Conservation (phyloP, 2,329 filamentous ascomycete species). For the Sporothrix schenckii region DNA sequence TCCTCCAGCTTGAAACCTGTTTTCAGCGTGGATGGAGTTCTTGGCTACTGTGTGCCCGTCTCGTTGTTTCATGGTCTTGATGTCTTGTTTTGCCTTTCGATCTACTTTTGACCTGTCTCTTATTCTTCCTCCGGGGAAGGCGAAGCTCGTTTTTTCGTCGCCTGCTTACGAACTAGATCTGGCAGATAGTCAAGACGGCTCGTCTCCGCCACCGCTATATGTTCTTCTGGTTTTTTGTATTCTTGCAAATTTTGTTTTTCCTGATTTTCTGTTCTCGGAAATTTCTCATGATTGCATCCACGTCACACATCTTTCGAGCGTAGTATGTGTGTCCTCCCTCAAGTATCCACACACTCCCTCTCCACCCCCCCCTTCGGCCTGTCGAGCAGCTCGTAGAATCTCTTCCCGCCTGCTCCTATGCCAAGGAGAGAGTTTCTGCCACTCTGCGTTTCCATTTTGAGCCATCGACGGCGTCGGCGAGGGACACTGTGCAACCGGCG, state of each 20-base stretch:
- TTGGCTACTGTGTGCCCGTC: not conserved
- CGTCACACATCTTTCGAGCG: conserved; percentile 15
- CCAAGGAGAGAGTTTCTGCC: conserved; percentile 15
- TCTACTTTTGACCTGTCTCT: not conserved
- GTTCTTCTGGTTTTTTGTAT: not conserved
- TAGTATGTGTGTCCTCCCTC: conserved; percentile 9
- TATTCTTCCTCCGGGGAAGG: not conserved
- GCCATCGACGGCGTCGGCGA: conserved; percentile 31
- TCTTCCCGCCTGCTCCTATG: not conserved
- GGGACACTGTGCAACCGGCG: conserved; percentile 28
- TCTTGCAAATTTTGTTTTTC: not conserved
- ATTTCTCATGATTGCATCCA: conserved; percentile 6
- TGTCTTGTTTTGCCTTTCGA: not conserved
- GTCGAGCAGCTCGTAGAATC: not conserved
- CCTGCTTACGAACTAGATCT: not conserved
- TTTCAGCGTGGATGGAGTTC: not conserved
- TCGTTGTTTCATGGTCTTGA: too few relatives aligned
- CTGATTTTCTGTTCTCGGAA: conserved; percentile 19
- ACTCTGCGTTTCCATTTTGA: conserved; percentile 17
- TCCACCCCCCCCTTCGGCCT: not conserved
- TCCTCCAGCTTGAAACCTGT: conserved; percentile 19
- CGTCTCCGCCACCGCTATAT: not conserved
- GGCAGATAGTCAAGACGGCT: not conserved
- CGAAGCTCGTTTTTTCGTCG: not conserved
- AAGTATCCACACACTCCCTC: not conserved